Evolutionary conservation across 257 asterid genomes (phyloP), one percentile per base, ranked within the genome.

Genomic region (Solanum piurae): DNA sequence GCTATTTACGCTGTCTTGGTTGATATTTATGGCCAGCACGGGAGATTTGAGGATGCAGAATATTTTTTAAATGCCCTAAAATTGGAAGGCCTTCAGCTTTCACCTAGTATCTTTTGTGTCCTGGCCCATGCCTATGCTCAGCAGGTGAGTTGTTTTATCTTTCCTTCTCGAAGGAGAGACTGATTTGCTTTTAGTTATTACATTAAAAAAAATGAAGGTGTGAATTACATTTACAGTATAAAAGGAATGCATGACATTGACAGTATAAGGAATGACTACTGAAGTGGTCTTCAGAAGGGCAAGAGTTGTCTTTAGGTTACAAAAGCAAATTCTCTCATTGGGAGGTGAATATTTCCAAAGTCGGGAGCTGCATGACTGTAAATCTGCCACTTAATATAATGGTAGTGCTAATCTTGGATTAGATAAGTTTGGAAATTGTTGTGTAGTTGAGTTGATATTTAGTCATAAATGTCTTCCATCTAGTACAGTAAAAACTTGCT

Each of bases 41-140:
- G 97, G 87, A 93, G 88, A 88, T 95, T 88, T 89, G 94, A 92
- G 87, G 92, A 92, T 89, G 98, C 92, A 5, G 94, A 94, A 87
- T 95, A 91, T 83, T 93, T 98, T 89, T 49, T 95, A 84, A 89
- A 88, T 60, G 93, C 98, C 34, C 91, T 96, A 85, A 92, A 93
- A 90, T 84, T 89, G 88, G 94, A 93, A 93, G 98, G 97, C 69
- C 91, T 95, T 62, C 93, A 90, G 90, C 92, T 95, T 38, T 91
- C 98, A 21, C 94, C 96, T 5, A 94, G 93, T 90, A 83, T 94
- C 88, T 96, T 92, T 89, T 94, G 97, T 87, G 95, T 94, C 90
- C 93, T 96, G 86, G 98, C 98, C 83, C 93, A 96, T 91, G 98
- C 98, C 77, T 96, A 93, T 89, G 98, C 99, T 68, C 98, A 94